Conservation (phyloP, 495 filamentous ascomycete species). For the Venustampulla echinocandica region DNA sequence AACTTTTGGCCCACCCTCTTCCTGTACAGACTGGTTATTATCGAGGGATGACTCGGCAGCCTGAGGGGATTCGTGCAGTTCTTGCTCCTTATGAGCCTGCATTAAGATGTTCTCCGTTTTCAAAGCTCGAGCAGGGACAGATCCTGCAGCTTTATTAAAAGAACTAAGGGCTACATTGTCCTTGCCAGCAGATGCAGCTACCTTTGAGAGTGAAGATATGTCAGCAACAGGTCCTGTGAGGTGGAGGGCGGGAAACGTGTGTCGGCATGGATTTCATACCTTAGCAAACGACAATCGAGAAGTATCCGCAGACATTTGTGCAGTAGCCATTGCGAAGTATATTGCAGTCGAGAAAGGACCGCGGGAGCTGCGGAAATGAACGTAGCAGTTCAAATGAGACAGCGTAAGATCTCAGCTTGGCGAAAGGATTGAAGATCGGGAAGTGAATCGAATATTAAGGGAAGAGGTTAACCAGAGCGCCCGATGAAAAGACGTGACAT, state of each 20-base stretch:
- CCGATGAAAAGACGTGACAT: slow-evolving; percentile 25
- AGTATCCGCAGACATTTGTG: slow-evolving; percentile 30
- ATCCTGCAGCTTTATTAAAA: slow-evolving; percentile 14
- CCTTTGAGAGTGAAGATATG: slow-evolving; percentile 27
- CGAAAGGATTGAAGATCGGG: slow-evolving; percentile 18
- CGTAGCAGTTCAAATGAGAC: slow-evolving; percentile 17
- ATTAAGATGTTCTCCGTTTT: slow-evolving; percentile 20
- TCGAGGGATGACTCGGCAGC: background rate
- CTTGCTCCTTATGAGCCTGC: slow-evolving; percentile 1
- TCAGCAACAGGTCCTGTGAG: slow-evolving; percentile 3
- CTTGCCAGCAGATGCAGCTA: slow-evolving; percentile 45
- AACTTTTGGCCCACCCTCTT: background rate
- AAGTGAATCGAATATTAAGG: slow-evolving; percentile 23
- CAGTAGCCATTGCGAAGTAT: slow-evolving; percentile 31
- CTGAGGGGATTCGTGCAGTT: background rate
- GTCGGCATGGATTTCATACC: slow-evolving; percentile 31
- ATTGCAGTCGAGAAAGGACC: background rate
- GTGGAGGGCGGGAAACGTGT: background rate
- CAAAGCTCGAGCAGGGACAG: slow-evolving; percentile 7
- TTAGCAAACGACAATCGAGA: slow-evolving; percentile 49
- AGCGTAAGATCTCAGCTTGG: slow-evolving; percentile 20
- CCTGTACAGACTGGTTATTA: background rate
- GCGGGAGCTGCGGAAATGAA: slow-evolving; percentile 16
- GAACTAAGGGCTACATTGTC: slow-evolving; percentile 28
- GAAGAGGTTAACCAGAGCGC: slow-evolving; percentile 24